These are phyloP conservation scores for Vararia minispora DNA, from an alignment of 768 basidiomycete species.

Conservation along the genomic window DNA sequence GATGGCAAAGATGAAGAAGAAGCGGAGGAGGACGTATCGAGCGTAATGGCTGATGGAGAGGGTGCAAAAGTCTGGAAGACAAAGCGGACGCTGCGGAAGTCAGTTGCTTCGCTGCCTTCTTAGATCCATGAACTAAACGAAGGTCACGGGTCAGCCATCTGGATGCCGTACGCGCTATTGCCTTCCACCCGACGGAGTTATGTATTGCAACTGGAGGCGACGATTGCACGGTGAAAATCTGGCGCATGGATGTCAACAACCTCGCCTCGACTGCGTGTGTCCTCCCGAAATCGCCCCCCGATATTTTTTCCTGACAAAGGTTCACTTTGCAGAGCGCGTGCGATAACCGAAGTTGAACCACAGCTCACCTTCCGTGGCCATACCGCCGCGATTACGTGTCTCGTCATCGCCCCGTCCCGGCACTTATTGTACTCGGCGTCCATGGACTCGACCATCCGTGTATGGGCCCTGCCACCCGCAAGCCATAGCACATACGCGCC, in stretches of 20 bases:
- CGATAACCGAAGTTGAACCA: conserved; percentile 83
- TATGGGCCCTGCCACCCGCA: conserved; percentile 74
- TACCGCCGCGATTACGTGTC: conserved; percentile 79
- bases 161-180: conserved; percentile 82
- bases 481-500: conserved; percentile 86
- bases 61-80: conserved; percentile 73
- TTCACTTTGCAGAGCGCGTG: conserved; percentile 37
- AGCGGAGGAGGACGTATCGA: conserved; percentile 51
- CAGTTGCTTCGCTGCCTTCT: conserved; percentile 24
- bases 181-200: conserved; percentile 80
- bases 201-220: conserved; percentile 90
- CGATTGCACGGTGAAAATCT: conserved; percentile 92
- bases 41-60: conserved; percentile 55
- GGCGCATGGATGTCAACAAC: conserved; percentile 75
- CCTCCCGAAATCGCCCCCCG: conserved; percentile 6
- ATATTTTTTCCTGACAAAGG: conserved; percentile 4
- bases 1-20: conserved; percentile 61
- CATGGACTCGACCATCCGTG: conserved; percentile 83
- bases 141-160: conserved; percentile 63
- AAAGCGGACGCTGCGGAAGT: conserved; percentile 84
- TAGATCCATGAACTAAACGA: conserved; percentile 2
- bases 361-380: conserved; percentile 91
- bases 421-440: conserved; percentile 84
- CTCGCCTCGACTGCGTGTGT: conserved; percentile 72
- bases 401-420: conserved; percentile 69